Evolutionary conservation across 306 rosid genomes (phyloP).

Genomic region (Lithocarpus polystachyus): DNA sequence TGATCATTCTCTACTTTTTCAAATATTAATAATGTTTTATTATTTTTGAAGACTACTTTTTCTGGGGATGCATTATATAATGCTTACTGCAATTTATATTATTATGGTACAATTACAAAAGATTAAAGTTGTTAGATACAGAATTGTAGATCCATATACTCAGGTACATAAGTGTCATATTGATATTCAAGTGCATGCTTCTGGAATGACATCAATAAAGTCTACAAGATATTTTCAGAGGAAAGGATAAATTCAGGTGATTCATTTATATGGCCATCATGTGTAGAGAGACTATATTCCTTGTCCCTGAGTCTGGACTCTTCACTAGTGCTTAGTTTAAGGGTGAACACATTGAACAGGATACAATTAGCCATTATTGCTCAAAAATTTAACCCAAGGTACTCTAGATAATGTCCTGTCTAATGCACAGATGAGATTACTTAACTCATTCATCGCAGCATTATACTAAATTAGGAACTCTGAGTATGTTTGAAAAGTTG

Average conservation of each 20-base stretch:
- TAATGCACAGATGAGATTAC: neutral
- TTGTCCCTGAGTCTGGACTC: neutral
- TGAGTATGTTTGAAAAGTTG: neutral
- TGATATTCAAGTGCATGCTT: neutral
- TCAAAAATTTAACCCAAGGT: neutral
- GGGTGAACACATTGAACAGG: neutral
- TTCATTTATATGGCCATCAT: neutral
- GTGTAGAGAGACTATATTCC: neutral
- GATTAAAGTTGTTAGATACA: neutral
- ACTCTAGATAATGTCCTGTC: neutral
- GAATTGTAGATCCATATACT: neutral
- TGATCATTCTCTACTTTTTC: neutral
- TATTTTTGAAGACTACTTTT: neutral
- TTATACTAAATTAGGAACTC: neutral
- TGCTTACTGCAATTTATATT: neutral
- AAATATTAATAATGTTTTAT: neutral
- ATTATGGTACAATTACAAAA: neutral
- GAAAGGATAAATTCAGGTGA: neutral
- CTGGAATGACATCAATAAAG: neutral
- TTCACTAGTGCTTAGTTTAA: neutral
- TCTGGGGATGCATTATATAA: neutral
- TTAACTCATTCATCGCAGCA: neutral
- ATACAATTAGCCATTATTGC: neutral
- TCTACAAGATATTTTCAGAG: neutral
- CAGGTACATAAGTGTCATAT: neutral